A percentile compares a stretch with the other conserved stretches of the same genome.
Conservation (phyloP, 805 yeast genomes). For the Isabelozyma gotoi region DNA sequence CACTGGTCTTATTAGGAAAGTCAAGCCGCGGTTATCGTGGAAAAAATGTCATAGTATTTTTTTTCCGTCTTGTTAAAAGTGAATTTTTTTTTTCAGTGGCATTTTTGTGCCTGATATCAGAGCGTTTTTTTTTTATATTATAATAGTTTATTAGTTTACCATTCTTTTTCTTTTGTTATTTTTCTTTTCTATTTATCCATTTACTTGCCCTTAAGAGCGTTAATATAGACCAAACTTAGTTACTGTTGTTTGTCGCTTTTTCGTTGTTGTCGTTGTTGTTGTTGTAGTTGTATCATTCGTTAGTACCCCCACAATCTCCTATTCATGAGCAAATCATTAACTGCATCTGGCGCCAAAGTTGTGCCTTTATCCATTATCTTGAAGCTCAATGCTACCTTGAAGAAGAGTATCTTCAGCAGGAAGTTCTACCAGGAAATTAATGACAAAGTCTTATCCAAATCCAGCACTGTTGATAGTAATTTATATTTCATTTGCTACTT, state of each 20-base stretch:
- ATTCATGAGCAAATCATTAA: not conserved
- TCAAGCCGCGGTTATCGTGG: not conserved
- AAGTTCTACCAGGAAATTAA: constrained; percentile 42
- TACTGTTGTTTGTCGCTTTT: no score
- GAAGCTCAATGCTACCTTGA: constrained; percentile 24
- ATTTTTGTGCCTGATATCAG: not conserved
- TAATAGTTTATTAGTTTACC: not conserved
- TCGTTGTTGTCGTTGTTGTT: no score
- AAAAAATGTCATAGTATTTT: not conserved
- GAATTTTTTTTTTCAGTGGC: not conserved
- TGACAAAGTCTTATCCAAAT: constrained; percentile 34
- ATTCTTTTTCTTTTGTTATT: no score
- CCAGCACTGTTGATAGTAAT: constrained; percentile 36
- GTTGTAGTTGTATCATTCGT: no score
- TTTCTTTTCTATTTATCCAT: no score
- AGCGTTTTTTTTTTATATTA: no score
- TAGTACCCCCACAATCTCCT: no score
- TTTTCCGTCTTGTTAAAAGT: not conserved
- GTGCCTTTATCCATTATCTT: constrained; percentile 24
- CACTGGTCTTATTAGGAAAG: constrained; percentile 3
- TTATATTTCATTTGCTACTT: constrained; percentile 45
- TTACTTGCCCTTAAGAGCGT: no score
- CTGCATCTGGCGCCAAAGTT: constrained; percentile 5
- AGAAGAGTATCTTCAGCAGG: constrained; percentile 33
- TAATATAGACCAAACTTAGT: no score